A percentile compares a stretch with the other conserved stretches of the same genome.
Conservation (phyloP, 352 stramenopile genomes). For the Blastocystis sp. region DNA sequence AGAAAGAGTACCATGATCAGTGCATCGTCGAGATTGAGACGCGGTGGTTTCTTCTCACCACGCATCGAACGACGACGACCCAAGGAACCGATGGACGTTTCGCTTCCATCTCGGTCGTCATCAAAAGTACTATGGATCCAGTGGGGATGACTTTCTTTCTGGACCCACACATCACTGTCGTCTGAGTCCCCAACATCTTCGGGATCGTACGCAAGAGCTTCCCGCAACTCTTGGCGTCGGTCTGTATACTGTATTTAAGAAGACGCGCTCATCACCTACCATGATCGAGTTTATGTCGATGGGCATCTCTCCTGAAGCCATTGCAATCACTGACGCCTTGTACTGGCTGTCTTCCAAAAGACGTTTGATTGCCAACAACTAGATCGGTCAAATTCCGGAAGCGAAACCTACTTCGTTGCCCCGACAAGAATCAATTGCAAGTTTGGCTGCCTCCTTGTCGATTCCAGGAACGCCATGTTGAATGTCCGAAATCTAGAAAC, state of each 20-base stretch:
- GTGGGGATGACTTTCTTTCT: too few relatives aligned
- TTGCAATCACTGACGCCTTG: slow-evolving; percentile 4
- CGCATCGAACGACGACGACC: background rate
- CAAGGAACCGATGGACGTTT: background rate
- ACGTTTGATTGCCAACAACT: slow-evolving; percentile 47
- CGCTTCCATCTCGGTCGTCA: too few relatives aligned
- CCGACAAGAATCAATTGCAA: slow-evolving; percentile 38
- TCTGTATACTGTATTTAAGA: slow-evolving; percentile 19
- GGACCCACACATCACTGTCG: slow-evolving; percentile 22
- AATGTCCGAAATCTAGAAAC: slow-evolving; percentile 2
- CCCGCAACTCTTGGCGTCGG: background rate
- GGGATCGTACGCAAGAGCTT: background rate
- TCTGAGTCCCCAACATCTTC: background rate
- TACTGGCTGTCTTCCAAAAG: background rate
- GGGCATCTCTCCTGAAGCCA: background rate
- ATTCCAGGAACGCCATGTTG: background rate
- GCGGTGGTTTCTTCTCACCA: background rate
- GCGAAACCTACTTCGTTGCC: background rate
- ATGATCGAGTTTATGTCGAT: slow-evolving; percentile 25
- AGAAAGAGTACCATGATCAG: slow-evolving; percentile 24
- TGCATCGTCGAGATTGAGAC: slow-evolving; percentile 24
- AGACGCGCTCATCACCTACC: background rate
- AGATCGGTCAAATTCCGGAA: background rate
- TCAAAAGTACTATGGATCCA: too few relatives aligned
- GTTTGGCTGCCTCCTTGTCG: background rate